Percentiles rank a stretch among this genome's conserved stretches.
phyloP scores from a whole-genome alignment of 1,284 basidiomycete genomes.

The Boletus sp. region DNA sequence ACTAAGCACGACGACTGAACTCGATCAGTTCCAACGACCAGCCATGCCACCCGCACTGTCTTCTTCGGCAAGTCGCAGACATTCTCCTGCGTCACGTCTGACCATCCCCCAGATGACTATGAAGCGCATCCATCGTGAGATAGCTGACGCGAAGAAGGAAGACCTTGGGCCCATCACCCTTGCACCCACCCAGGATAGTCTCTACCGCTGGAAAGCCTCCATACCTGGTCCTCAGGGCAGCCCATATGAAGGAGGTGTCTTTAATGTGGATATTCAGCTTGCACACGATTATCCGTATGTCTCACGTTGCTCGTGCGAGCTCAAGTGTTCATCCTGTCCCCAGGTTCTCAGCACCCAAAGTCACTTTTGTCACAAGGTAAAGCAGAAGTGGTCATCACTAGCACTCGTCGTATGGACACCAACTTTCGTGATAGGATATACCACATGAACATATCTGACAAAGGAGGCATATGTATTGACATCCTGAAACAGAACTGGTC shows the following conservation, averaged over 20 bases:
- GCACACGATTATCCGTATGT: constrained; percentile 79
- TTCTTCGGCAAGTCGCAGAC: constrained; percentile 17
- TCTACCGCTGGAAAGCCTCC: constrained; percentile 66
- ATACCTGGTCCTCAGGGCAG: constrained; percentile 85
- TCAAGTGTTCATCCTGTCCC: background rate
- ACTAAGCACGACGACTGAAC: background rate
- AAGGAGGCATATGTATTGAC: constrained; percentile 73
- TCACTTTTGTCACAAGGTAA: constrained; percentile 73
- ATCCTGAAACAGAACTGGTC: constrained; percentile 91
- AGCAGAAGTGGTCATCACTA: constrained; percentile 15
- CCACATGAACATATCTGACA: constrained; percentile 88
- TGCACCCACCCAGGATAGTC: constrained; percentile 57
- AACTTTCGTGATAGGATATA: constrained; percentile 65
- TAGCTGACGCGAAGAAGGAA: constrained; percentile 80
- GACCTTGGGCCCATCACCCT: constrained; percentile 77
- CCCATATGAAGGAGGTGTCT: constrained; percentile 85
- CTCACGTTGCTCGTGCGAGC: background rate
- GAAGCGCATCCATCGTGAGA: constrained; percentile 87
- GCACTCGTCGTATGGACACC: background rate
- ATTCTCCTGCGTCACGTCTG: constrained; percentile 1
- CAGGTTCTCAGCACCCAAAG: constrained; percentile 83
- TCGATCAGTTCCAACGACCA: background rate
- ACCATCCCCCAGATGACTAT: constrained; percentile 62
- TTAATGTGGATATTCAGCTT: constrained; percentile 71
- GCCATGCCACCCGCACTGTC: constrained; percentile 28